These are phyloP conservation scores for Agrostemma githago DNA, from an alignment of 148 eudicot species.

Conservation along the genomic window DNA sequence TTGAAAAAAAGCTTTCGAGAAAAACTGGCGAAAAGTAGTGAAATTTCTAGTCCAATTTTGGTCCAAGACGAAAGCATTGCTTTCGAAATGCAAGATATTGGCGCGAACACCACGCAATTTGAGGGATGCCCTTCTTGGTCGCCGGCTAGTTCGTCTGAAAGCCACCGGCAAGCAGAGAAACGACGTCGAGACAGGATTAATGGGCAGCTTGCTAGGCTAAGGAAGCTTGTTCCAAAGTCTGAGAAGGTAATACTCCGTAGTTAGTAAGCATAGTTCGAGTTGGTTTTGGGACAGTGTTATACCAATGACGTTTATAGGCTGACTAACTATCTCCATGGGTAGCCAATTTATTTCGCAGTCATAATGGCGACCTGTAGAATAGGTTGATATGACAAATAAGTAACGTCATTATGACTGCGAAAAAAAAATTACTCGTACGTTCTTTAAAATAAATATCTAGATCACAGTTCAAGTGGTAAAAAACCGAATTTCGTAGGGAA, in stretches of 20 bases:
- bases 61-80: constrained; percentile 21
- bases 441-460: no score
- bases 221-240: constrained; percentile 76
- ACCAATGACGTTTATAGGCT: not conserved
- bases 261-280: not conserved
- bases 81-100: not conserved
- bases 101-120: not conserved
- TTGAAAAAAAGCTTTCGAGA: not conserved
- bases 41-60: constrained; percentile 10
- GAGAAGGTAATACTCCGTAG: constrained; percentile 56
- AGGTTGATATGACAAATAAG: not conserved
- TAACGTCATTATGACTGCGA: no score
- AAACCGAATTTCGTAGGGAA: no score
- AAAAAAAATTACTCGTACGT: no score
- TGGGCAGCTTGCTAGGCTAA: constrained; percentile 74
- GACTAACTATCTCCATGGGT: not conserved
- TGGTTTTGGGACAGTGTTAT: no score
- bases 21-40: constrained; percentile 26
- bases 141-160: constrained; percentile 43
- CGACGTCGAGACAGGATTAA: constrained; percentile 86
- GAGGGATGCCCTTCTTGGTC: constrained; percentile 17
- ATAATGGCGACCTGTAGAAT: not conserved
- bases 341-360: not conserved
- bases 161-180: constrained; percentile 95
- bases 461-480: no score